phyloP scores from a whole-genome alignment of 2,329 filamentous ascomycete genomes.

The Talaromyces marneffei region DNA sequence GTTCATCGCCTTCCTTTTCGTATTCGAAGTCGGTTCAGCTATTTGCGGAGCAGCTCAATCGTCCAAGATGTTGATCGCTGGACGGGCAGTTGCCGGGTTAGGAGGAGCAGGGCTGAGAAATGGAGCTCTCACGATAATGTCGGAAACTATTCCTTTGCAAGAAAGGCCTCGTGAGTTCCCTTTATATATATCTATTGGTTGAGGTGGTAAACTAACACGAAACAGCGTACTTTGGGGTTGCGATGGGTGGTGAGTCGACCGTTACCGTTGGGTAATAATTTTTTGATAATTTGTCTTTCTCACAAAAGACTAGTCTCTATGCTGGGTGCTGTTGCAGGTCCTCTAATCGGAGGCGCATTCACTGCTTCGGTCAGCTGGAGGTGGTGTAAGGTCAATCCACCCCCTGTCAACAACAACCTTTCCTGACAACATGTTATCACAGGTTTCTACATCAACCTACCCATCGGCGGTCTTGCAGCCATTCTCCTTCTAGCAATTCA shows the following conservation, averaged over 20 bases:
- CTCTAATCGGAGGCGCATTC: slow-evolving; percentile 41
- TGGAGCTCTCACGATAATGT: slow-evolving; percentile 18
- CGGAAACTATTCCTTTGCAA: slow-evolving; percentile 11
- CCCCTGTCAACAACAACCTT: not conserved
- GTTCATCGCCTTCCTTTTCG: slow-evolving; percentile 20
- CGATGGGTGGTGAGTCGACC: slow-evolving; percentile 18
- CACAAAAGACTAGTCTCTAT: slow-evolving; percentile 11
- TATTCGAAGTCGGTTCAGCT: slow-evolving; percentile 23
- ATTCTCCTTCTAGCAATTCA: slow-evolving; percentile 27
- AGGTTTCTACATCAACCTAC: slow-evolving; percentile 38
- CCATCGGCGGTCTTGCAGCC: slow-evolving; percentile 29
- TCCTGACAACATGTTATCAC: not conserved
- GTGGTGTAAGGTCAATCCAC: slow-evolving; percentile 23
- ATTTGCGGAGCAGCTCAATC: slow-evolving; percentile 22
- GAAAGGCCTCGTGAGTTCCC: slow-evolving; percentile 14
- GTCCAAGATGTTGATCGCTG: slow-evolving; percentile 20
- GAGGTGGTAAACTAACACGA: not conserved
- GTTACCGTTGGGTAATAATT: not conserved
- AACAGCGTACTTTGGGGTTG: slow-evolving; percentile 13
- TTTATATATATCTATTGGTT: not conserved
- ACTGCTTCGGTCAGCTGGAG: slow-evolving; percentile 37
- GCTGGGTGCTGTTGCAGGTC: slow-evolving; percentile 21
- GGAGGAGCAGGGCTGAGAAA: slow-evolving; percentile 17
- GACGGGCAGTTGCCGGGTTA: slow-evolving; percentile 20
- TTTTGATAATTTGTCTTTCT: not conserved